phyloP scores from a whole-genome alignment of 805 yeast species.

The Ogataea paraovalis region DNA sequence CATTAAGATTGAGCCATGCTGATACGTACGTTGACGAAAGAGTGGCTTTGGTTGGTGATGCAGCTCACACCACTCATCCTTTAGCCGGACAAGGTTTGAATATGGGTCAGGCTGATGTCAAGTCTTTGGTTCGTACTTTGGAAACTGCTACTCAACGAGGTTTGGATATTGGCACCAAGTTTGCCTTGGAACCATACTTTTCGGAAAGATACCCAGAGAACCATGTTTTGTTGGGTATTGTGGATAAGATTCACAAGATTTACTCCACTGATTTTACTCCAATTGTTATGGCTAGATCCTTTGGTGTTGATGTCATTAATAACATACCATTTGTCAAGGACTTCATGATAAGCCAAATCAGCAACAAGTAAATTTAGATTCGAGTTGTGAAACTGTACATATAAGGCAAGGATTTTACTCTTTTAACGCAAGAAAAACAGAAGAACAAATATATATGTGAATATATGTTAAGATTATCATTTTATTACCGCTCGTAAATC shows the following conservation, averaged over 20 bases:
- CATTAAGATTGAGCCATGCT: slow-evolving; percentile 83
- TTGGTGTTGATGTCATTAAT: slow-evolving; percentile 73
- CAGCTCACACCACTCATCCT: slow-evolving; percentile 97
- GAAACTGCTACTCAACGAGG: slow-evolving; percentile 75
- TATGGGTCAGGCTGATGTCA: slow-evolving; percentile 95
- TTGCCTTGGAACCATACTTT: slow-evolving; percentile 85
- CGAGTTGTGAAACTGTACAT: neutral
- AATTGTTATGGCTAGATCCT: slow-evolving; percentile 65
- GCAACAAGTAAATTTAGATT: slow-evolving; percentile 18
- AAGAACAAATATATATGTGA: too few relatives aligned
- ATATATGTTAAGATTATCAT: too few relatives aligned
- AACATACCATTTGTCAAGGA: slow-evolving; percentile 62
- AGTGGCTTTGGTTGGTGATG: slow-evolving; percentile 94
- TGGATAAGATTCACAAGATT: slow-evolving; percentile 87
- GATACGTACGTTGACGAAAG: slow-evolving; percentile 82
- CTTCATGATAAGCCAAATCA: slow-evolving; percentile 52
- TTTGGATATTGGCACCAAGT: slow-evolving; percentile 76
- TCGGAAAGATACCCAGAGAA: slow-evolving; percentile 77
- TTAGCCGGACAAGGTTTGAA: slow-evolving; percentile 97
- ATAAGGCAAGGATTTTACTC: too few relatives aligned
- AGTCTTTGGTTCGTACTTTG: slow-evolving; percentile 60
- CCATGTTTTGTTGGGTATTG: slow-evolving; percentile 78
- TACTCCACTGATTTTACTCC: slow-evolving; percentile 74
- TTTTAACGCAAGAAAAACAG: too few relatives aligned
- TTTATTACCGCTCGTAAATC: neutral